Base-by-base conservation (phyloP, 2,329 filamentous ascomycete genomes). In the Monilinia polystroma region DNA sequence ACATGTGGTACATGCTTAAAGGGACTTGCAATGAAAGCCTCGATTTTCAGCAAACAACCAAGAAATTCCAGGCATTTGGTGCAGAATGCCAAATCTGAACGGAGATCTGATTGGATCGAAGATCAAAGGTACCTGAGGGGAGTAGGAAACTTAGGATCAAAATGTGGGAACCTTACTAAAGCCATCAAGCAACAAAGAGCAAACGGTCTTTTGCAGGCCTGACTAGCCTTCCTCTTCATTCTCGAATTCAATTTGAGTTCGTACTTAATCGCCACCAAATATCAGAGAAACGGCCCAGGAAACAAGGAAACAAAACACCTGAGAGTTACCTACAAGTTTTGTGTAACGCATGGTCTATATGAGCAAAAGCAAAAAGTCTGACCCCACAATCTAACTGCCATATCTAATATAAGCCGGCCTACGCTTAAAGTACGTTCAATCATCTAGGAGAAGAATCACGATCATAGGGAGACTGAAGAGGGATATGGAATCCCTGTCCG, bases 21-120 rank as follows among this genome's bases (percentile, higher is more conserved):
- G n/a, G 18, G 32, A 23, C n/a, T 51, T 41, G 10, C 23, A 26
- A 20, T 38, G 14, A 41, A 38, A 51, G 58, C 32, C 29, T 62
- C 32, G 10, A 18, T 35, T 16, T 49, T 49, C 4, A 6, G 16
- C 20, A 60, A 32, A 35, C 29, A 32, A 23, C 12, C 29, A 49
- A 23, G 12, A 52, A 8, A 51, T 38, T 62, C n/a, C 10, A 51
- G 58, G 45, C 58, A 62, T 26, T 51, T 20, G n/a, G 29, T 54
- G 60, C 49, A 63, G 11, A 63, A 54, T 18, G 16, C 32, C 49
- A n/a, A 26, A 54, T 63, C 4, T 35, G 18, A 29, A 18, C 32
- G 16, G 20, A 18, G 1, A 12, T 3, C 6, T 6, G 4, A 51
- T 41, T 8, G 32, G 32, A 58, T 26, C 23, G n/a, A 51, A n/a